phyloP scores from a whole-genome alignment of 768 basidiomycete genomes.

The Porpolomopsis calyptriformis region DNA sequence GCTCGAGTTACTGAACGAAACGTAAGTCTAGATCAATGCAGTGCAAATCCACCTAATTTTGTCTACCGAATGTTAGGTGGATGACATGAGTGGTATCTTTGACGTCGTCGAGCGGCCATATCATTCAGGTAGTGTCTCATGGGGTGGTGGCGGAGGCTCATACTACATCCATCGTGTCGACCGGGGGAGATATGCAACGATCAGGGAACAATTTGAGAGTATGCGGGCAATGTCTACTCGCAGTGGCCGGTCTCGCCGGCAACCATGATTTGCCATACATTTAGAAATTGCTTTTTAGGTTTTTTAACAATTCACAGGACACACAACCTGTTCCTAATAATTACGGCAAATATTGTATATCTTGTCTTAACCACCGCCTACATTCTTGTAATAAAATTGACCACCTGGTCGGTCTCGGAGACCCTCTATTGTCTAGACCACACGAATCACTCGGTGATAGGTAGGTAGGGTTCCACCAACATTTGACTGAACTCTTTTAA shows the following conservation, averaged over 20 bases:
- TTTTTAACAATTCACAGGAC: background rate
- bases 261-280: background rate
- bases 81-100: conserved; percentile 76
- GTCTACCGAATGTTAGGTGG: conserved; percentile 33
- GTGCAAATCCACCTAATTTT: background rate
- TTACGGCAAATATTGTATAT: background rate
- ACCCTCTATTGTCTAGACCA: too few species aligned
- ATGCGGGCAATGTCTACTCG: conserved; percentile 21
- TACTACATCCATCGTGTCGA: conserved; percentile 76
- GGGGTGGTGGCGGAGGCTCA: conserved; percentile 60
- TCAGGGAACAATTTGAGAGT: conserved; percentile 47
- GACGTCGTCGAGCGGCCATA: conserved; percentile 61
- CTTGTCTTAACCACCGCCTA: conserved; percentile 22
- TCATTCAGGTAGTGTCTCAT: conserved; percentile 67
- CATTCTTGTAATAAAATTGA: too few species aligned
- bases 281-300: background rate
- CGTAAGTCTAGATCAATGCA: conserved; percentile 29
- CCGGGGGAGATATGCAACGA: conserved; percentile 55
- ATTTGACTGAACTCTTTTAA: conserved; percentile 88
- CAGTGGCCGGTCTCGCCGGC: background rate
- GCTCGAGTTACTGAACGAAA: conserved; percentile 80
- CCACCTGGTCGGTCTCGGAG: too few species aligned
- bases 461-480: conserved; percentile 78
- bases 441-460: too few species aligned
- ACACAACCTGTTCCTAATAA: too few species aligned